phyloP scores from a whole-genome alignment of 495 filamentous ascomycete species.

The Podospora australis region DNA sequence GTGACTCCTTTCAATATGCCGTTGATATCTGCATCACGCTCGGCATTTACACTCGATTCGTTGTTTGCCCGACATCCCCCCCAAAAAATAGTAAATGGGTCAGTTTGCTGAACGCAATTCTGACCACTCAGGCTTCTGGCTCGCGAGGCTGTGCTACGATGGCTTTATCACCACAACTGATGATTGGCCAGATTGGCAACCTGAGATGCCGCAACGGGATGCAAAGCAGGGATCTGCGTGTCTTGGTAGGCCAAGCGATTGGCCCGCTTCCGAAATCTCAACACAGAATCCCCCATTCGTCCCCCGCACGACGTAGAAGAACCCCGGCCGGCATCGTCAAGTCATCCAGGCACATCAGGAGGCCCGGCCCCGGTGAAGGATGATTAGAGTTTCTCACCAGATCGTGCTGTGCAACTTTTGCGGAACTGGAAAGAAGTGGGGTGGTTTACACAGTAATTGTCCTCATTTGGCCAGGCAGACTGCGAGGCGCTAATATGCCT shows the following conservation, averaged over 20 bases:
- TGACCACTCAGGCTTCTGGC: too few relatives aligned
- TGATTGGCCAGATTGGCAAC: neutral
- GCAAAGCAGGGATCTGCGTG: neutral
- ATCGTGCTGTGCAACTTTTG: too few relatives aligned
- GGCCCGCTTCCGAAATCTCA: conserved; percentile 18
- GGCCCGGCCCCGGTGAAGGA: neutral
- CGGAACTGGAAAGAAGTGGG: neutral
- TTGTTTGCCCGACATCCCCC: too few relatives aligned
- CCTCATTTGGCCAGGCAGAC: conserved; percentile 5
- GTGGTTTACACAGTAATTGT: neutral
- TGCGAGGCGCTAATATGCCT: neutral
- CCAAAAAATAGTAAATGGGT: too few relatives aligned
- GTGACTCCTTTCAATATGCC: too few relatives aligned
- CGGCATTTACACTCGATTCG: too few relatives aligned
- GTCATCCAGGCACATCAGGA: conserved; percentile 1
- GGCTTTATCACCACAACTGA: neutral
- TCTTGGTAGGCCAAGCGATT: conserved; percentile 17
- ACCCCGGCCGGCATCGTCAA: conserved; percentile 4
- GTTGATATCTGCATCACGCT: too few relatives aligned
- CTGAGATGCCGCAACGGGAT: too few relatives aligned
- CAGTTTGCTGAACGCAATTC: too few relatives aligned
- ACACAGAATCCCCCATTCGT: neutral
- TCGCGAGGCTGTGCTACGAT: too few relatives aligned
- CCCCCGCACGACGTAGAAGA: conserved; percentile 3
- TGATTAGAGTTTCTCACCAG: conserved; percentile 3